phyloP scores from a whole-genome alignment of 2,329 filamentous ascomycete species.

The Sporothrix humicola region DNA sequence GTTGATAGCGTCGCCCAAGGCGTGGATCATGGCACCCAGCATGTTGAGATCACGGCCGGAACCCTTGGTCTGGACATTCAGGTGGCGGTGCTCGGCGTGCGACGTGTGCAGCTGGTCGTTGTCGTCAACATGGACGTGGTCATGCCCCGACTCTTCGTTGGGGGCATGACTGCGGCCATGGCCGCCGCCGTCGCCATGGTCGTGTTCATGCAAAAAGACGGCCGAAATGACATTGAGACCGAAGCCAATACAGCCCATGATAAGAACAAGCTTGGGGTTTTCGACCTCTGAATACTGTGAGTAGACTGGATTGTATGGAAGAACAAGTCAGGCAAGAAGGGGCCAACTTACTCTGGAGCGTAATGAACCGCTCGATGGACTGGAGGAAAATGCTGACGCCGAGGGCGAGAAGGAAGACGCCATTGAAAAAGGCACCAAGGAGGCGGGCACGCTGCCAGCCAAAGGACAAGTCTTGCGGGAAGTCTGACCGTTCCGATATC shows the following conservation, averaged over 20 bases:
- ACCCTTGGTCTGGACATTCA: constrained; percentile 41
- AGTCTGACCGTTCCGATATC: constrained; percentile 62
- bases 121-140: constrained; percentile 37
- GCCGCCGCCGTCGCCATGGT: constrained; percentile 43
- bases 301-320: background rate
- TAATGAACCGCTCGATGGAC: constrained; percentile 72
- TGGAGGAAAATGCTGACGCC: constrained; percentile 76
- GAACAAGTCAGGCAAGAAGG: background rate
- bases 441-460: constrained; percentile 79
- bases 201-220: constrained; percentile 61
- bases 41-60: constrained; percentile 69
- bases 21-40: constrained; percentile 72
- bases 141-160: constrained; percentile 35
- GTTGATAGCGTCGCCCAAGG: constrained; percentile 75
- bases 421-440: constrained; percentile 81
- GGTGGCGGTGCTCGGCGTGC: constrained; percentile 60
- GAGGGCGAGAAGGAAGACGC: constrained; percentile 73
- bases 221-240: constrained; percentile 70
- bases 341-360: constrained; percentile 54
- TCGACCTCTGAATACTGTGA: constrained; percentile 54
- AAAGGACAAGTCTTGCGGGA: constrained; percentile 67
- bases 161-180: constrained; percentile 37
- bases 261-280: constrained; percentile 68
- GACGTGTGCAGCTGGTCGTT: constrained; percentile 38
- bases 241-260: constrained; percentile 72